phyloP scores from a whole-genome alignment of 495 filamentous ascomycete genomes.

The Neurospora sp. region DNA sequence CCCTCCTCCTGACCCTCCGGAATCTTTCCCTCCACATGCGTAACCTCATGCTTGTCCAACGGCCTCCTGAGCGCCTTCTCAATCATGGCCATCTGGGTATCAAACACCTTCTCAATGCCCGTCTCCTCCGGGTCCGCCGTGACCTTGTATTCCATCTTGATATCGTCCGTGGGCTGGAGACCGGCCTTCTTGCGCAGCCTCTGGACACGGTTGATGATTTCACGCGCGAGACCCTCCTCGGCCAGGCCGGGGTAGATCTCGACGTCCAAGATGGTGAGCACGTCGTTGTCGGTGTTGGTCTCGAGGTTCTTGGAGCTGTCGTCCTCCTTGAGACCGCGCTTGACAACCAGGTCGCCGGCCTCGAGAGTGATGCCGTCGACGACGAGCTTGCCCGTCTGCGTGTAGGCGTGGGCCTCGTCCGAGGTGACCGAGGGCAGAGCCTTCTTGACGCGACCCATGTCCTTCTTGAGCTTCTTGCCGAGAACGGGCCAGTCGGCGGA shows the following conservation, averaged over 20 bases:
- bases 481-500: slow-evolving; percentile 86
- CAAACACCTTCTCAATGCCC: slow-evolving; percentile 65
- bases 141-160: slow-evolving; percentile 36
- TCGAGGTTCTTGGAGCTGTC: slow-evolving; percentile 60
- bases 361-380: slow-evolving; percentile 77
- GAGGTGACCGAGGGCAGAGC: slow-evolving; percentile 71
- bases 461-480: slow-evolving; percentile 95
- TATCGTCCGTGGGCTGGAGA: slow-evolving; percentile 32
- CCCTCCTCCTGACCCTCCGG: slow-evolving; percentile 45
- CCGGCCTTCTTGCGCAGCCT: slow-evolving; percentile 37
- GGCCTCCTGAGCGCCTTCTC: slow-evolving; percentile 73
- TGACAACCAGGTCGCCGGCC: slow-evolving; percentile 74
- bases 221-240: slow-evolving; percentile 34
- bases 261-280: slow-evolving; percentile 33
- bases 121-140: slow-evolving; percentile 62
- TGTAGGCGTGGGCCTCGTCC: slow-evolving; percentile 66
- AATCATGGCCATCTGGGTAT: slow-evolving; percentile 54
- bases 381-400: slow-evolving; percentile 56
- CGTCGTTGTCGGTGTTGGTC: slow-evolving; percentile 62
- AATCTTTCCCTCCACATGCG: slow-evolving; percentile 52
- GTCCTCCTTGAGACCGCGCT: slow-evolving; percentile 64
- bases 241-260: slow-evolving; percentile 32
- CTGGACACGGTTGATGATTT: slow-evolving; percentile 38
- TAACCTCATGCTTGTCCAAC: slow-evolving; percentile 61
- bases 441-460: slow-evolving; percentile 80